Evolutionary conservation across 2,329 filamentous ascomycete species (phyloP), one percentile per base, ranked within the genome.

Genomic region (Dryadomyces sulphureus): DNA sequence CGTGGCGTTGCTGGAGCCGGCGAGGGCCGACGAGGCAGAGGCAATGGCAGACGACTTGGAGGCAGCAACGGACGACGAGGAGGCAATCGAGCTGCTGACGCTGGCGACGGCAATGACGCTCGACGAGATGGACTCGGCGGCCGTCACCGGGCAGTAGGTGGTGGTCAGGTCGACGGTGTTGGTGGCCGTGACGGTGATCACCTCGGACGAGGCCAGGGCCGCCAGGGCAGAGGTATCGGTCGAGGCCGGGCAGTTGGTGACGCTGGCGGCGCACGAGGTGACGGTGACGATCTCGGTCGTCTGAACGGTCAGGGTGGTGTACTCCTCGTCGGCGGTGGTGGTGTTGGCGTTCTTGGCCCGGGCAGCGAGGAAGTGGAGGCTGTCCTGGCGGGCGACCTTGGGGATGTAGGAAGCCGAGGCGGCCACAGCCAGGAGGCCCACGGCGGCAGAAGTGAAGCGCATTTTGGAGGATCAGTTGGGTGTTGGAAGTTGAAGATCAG

Each of bases 401-500:
- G n/a, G n/a, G n/a, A n/a, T n/a, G n/a, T n/a, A n/a, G n/a, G n/a
- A n/a, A n/a, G 42, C 38, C 32, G 30, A 40, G 27, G 19, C 25
- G 12, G 50, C 41, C 41, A 19, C n/a, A 60, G 52, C 67, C 52
- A 70, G 57, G 51, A 69, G 59, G 62, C 65, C 66, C 53, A 70
- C 53, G 53, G 58, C 51, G 44, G 68, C 58, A 47, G 63, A 52
- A 50, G 60, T 56, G 52, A 67, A 59, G 64, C 71, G 70, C 70
- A 74, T 74, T 48, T 63, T 70, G n/a, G n/a, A n/a, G 62, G 27
- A 30, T 30, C 7, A 30, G 27, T 14, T n/a, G n/a, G n/a, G n/a
- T n/a, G n/a, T n/a, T n/a, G 43, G 50, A 38, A 49, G 53, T 54
- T 35, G 32, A 27, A 27, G 25, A 27, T 27, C 25, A 27, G 11